Base-by-base conservation (phyloP, 1,284 basidiomycete species). In the Heterobasidion parviporum region DNA sequence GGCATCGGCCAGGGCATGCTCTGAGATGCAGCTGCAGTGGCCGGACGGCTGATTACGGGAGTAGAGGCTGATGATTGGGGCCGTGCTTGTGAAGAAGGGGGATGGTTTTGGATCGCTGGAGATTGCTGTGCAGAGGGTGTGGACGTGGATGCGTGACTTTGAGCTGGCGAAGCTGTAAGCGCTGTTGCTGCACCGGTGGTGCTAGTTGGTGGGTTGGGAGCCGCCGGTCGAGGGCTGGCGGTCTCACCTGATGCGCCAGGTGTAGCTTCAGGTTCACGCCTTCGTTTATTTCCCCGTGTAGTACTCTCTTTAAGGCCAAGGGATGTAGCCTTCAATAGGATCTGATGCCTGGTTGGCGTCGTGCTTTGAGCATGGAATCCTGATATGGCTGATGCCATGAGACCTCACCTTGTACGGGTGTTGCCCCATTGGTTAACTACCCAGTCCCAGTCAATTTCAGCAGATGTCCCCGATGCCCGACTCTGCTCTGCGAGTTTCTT, bases 391-490 rank as follows among this genome's bases (percentile, higher is more conserved):
- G n/a, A 35, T 26, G 26, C 26, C 44, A 52, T 18, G 8, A 52
- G 12, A 38, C 67, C 71, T 44, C 59, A 86, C 87, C 84, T 81
- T 54, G 88, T 82, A 54, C 88, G 75, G 48, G 78, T 79, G 58
- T 78, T 78, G 4, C 87, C 88, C 82, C 85, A 90, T 61, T 85
- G 77, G 50, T 74, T 74, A 47, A 85, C 80, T 14, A 90, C 78
- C 72, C 82, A 81, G 66, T 89, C 87, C 89, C 87, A 90, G 53
- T 87, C 83, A 49, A 84, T 81, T 61, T 88, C 83, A 8, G 83
- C 82, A 8, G 63, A 63, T 54, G 70, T 56, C 6, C 71, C 71
- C 48, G 67, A 68, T 41, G 71, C 69, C 59, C 74, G 76, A 63
- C 82, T 83, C 56, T 87, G 80, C 59, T 89, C 88, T 0, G 83